Evolutionary conservation across 2,329 filamentous ascomycete species (phyloP).

Genomic region (Neofusicoccum parvum): DNA sequence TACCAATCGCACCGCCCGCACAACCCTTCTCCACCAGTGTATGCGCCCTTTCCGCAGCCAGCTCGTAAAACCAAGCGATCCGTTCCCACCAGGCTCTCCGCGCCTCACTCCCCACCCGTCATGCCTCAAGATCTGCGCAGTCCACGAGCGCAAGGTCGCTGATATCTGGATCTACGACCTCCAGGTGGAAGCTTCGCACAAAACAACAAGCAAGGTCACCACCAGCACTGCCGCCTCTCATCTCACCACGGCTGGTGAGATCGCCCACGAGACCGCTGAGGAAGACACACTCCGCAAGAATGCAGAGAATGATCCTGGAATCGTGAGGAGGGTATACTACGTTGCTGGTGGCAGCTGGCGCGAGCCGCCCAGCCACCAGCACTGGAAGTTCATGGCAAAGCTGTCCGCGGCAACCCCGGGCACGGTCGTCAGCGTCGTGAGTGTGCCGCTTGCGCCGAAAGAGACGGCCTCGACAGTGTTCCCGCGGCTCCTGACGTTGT

Average conservation of each 20-base stretch:
- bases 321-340: slow-evolving; percentile 51
- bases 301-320: background rate
- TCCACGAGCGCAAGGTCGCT: slow-evolving; percentile 45
- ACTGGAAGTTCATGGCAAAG: slow-evolving; percentile 56
- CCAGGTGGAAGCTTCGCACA: slow-evolving; percentile 23
- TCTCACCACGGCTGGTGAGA: slow-evolving; percentile 4
- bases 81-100: slow-evolving; percentile 43
- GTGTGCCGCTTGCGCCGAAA: slow-evolving; percentile 57
- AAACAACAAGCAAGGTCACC: slow-evolving; percentile 1
- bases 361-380: slow-evolving; percentile 51
- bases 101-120: slow-evolving; percentile 40
- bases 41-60: slow-evolving; percentile 40
- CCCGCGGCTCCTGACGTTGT: slow-evolving; percentile 51
- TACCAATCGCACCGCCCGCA: slow-evolving; percentile 43
- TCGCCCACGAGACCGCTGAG: background rate
- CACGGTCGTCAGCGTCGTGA: slow-evolving; percentile 51
- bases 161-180: slow-evolving; percentile 53
- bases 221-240: slow-evolving; percentile 20
- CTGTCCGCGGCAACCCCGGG: slow-evolving; percentile 46
- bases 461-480: slow-evolving; percentile 53
- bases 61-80: slow-evolving; percentile 36
- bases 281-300: slow-evolving; percentile 15
- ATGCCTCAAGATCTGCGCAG: slow-evolving; percentile 35
- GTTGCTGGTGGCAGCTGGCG: slow-evolving; percentile 62
- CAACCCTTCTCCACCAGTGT: slow-evolving; percentile 41